These are phyloP conservation scores for Coemansia interrupta DNA, from an alignment of 192 early-diverging fungal species.

Conservation along the genomic window DNA sequence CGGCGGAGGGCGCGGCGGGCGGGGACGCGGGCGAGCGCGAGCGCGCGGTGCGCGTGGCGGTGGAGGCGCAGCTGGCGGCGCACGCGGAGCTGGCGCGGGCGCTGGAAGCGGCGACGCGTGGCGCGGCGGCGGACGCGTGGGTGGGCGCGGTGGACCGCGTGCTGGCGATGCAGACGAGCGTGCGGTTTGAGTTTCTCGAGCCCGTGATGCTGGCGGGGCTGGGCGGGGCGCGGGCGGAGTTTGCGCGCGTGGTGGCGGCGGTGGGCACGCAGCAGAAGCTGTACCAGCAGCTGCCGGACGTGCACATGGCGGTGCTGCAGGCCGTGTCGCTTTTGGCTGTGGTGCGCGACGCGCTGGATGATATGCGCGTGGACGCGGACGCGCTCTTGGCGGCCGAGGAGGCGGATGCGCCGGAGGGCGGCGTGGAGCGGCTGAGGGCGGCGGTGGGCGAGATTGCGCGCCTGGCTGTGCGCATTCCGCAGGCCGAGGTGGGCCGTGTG, in stretches of 20 bases:
- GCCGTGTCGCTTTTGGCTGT: slow-evolving; percentile 29
- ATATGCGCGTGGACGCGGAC: slow-evolving; percentile 11
- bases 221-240: slow-evolving; percentile 16
- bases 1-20: slow-evolving; percentile 5
- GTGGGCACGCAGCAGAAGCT: slow-evolving; percentile 34
- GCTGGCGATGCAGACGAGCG: slow-evolving; percentile 14
- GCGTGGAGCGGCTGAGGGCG: slow-evolving; percentile 12
- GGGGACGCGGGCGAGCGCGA: slow-evolving; percentile 34
- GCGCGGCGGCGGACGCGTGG: slow-evolving; percentile 5
- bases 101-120: slow-evolving; percentile 16
- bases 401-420: slow-evolving; percentile 6
- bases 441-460: slow-evolving; percentile 25
- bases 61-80: slow-evolving; percentile 19
- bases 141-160: slow-evolving; percentile 20
- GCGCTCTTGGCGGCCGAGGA: not conserved
- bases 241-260: slow-evolving; percentile 20
- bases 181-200: slow-evolving; percentile 49
- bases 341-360: slow-evolving; percentile 21
- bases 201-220: slow-evolving; percentile 17
- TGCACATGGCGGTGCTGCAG: slow-evolving; percentile 34
- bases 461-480: slow-evolving; percentile 16
- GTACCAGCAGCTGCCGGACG: slow-evolving; percentile 39
- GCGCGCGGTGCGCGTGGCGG: slow-evolving; percentile 8
- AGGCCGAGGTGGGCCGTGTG: slow-evolving; percentile 29
- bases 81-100: slow-evolving; percentile 22